phyloP scores from a whole-genome alignment of 2,329 filamentous ascomycete species.

The Orbilia javanica region DNA sequence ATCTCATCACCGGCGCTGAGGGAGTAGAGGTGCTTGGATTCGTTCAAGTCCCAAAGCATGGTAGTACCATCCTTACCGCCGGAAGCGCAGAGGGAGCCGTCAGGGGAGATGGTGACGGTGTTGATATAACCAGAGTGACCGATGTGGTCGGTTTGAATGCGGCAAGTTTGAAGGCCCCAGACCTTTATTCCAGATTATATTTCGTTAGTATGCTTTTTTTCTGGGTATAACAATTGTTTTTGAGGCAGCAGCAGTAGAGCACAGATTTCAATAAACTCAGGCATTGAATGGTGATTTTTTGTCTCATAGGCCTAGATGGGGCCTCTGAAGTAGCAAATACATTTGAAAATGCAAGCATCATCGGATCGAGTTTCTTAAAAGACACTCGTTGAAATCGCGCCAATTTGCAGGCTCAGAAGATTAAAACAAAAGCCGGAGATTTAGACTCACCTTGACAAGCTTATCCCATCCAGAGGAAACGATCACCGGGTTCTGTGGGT shows the following conservation, averaged over 20 bases:
- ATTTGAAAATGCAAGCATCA: slow-evolving; percentile 90
- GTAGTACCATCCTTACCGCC: slow-evolving; percentile 56
- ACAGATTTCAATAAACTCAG: slow-evolving; percentile 72
- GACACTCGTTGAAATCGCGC: slow-evolving; percentile 9
- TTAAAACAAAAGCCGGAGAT: neutral
- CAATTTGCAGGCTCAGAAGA: neutral
- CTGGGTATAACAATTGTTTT: neutral
- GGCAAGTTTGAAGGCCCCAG: slow-evolving; percentile 64
- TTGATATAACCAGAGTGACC: slow-evolving; percentile 70
- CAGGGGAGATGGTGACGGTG: slow-evolving; percentile 57
- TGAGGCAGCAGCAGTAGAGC: neutral
- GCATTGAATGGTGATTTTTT: slow-evolving; percentile 82
- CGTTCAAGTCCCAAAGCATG: slow-evolving; percentile 76
- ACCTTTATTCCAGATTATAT: slow-evolving; percentile 78
- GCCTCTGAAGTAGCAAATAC: slow-evolving; percentile 99
- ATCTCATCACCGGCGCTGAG: slow-evolving; percentile 99
- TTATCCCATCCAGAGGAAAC: slow-evolving; percentile 99
- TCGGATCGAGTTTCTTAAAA: slow-evolving; percentile 68
- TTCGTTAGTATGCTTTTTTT: slow-evolving; percentile 11
- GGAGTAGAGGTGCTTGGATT: slow-evolving; percentile 99
- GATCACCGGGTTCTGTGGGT: slow-evolving; percentile 99
- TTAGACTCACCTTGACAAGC: slow-evolving; percentile 88
- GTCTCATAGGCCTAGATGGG: slow-evolving; percentile 89
- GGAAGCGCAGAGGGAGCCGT: slow-evolving; percentile 56
- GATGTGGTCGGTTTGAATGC: slow-evolving; percentile 79